Conservation (phyloP, 1,284 basidiomycete genomes). For the Trametes versicolor region DNA sequence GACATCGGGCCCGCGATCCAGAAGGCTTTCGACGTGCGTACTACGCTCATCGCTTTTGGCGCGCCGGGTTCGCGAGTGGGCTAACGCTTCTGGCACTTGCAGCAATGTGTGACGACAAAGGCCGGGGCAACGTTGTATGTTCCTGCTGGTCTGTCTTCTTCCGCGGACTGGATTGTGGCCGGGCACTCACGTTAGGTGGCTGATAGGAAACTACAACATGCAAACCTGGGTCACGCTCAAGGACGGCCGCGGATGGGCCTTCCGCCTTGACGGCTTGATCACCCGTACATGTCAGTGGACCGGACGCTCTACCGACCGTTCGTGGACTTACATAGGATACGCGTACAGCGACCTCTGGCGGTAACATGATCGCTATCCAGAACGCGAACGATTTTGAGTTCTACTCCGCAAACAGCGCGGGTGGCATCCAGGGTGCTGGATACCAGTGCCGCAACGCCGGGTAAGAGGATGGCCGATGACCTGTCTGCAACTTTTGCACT, state of each 20-base stretch:
- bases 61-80: background rate
- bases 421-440: conserved; percentile 48
- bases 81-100: background rate
- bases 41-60: no score
- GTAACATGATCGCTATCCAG: conserved; percentile 46
- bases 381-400: conserved; percentile 51
- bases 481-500: background rate
- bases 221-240: conserved; percentile 45
- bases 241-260: conserved; percentile 45
- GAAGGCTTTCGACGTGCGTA: conserved; percentile 41
- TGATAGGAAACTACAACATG: conserved; percentile 44
- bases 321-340: background rate
- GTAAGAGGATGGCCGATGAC: conserved; percentile 25
- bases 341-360: conserved; percentile 41
- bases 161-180: background rate
- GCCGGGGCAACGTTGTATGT: conserved; percentile 44
- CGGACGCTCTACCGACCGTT: background rate
- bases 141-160: conserved; percentile 36
- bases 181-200: background rate
- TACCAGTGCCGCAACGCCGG: conserved; percentile 48
- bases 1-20: conserved; percentile 49
- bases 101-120: conserved; percentile 44
- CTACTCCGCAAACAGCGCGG: conserved; percentile 48
- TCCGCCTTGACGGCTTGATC: conserved; percentile 47
- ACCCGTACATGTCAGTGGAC: conserved; percentile 40